Evolutionary conservation across 176 grass and related monocot genomes (phyloP).

Genomic region (Poa annua): DNA sequence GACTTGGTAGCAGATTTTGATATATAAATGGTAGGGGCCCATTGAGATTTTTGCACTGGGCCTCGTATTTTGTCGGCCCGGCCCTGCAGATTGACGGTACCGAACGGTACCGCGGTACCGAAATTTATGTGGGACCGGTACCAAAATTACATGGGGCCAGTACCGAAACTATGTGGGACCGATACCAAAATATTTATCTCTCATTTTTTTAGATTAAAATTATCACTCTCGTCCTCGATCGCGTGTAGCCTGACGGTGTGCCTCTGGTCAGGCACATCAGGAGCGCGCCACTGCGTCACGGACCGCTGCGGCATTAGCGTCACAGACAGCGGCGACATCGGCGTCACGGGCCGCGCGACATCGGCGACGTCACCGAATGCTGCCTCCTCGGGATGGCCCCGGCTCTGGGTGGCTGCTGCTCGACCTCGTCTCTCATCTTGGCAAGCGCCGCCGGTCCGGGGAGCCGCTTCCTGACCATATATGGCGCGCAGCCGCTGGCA

Average conservation of each 20-base stretch:
- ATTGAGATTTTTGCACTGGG: too few species aligned
- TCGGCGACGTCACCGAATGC: conserved; percentile 29
- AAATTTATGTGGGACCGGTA: too few species aligned
- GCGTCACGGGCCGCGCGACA: not conserved
- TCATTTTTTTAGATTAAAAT: too few species aligned
- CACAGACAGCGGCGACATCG: conserved; percentile 46
- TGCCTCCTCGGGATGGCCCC: conserved; percentile 43
- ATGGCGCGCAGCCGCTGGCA: conserved; percentile 81
- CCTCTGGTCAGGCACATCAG: not conserved
- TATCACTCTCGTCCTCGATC: conserved; percentile 87
- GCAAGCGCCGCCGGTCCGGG: conserved; percentile 76
- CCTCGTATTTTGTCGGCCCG: too few species aligned
- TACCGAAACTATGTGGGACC: too few species aligned
- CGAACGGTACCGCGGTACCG: too few species aligned
- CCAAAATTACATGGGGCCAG: too few species aligned
- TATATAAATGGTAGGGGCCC: too few species aligned
- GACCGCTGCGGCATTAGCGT: too few species aligned
- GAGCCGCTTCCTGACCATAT: conserved; percentile 75
- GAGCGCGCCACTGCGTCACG: conserved; percentile 39
- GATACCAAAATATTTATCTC: too few species aligned
- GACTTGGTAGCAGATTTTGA: too few species aligned
- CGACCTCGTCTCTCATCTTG: conserved; percentile 85
- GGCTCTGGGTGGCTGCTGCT: conserved; percentile 20
- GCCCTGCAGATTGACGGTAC: too few species aligned
- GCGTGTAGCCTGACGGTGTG: conserved; percentile 51